Conservation (phyloP, 2,329 filamentous ascomycete species). For the Stemphylium lycopersici region DNA sequence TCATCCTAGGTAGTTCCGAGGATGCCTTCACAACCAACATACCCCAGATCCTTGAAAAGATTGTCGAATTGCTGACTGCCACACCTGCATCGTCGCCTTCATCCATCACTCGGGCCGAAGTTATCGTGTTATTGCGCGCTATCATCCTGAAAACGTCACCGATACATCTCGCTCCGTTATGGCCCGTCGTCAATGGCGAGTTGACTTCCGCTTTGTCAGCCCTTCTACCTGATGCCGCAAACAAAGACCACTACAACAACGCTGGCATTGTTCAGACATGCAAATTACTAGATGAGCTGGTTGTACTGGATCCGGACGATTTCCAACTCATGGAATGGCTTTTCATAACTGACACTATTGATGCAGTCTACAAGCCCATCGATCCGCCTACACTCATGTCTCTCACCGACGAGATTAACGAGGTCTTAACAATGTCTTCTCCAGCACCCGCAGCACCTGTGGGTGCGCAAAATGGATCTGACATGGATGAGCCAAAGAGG, state of each 20-base stretch:
- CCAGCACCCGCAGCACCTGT: conserved; percentile 5
- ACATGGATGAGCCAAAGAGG: conserved; percentile 33
- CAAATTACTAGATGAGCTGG: conserved; percentile 88
- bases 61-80: conserved; percentile 84
- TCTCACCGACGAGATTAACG: conserved; percentile 82
- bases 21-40: conserved; percentile 84
- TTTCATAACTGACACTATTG: conserved; percentile 95
- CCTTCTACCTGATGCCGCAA: conserved; percentile 71
- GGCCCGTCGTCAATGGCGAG: conserved; percentile 89
- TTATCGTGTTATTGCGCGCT: conserved; percentile 86
- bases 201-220: conserved; percentile 80
- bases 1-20: conserved; percentile 76
- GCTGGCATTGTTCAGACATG: conserved; percentile 84
- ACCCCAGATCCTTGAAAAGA: conserved; percentile 74
- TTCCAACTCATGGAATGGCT: conserved; percentile 99
- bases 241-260: conserved; percentile 77
- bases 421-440: conserved; percentile 62
- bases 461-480: neutral
- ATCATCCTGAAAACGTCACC: conserved; percentile 79
- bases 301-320: conserved; percentile 87
- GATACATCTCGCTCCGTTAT: conserved; percentile 80
- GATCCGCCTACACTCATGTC: conserved; percentile 70
- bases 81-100: conserved; percentile 90
- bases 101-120: conserved; percentile 83
- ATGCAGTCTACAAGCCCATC: conserved; percentile 84